A percentile compares a stretch with the other conserved stretches of the same genome.
Conservation (phyloP, 805 yeast species). For the Candida nanaspora region DNA sequence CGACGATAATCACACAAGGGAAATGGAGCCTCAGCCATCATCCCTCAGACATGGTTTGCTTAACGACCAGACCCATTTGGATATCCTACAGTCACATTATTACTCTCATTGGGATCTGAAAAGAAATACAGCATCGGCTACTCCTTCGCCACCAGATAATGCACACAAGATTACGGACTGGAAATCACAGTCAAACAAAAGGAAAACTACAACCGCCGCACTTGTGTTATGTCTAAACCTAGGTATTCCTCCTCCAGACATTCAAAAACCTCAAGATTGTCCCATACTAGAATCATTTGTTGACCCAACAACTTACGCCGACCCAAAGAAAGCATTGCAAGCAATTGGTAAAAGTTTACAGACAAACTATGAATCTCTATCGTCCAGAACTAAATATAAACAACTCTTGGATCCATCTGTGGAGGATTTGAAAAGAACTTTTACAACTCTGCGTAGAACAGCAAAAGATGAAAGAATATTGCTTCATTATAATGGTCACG, state of each 20-base stretch:
- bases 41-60: conserved; percentile 24
- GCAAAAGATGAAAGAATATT: conserved; percentile 91
- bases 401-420: conserved; percentile 92
- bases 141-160: conserved; percentile 55
- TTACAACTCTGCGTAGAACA: conserved; percentile 79
- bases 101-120: conserved; percentile 76
- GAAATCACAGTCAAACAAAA: conserved; percentile 86
- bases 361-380: conserved; percentile 80
- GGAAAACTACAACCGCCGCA: conserved; percentile 90
- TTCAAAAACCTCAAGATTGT: conserved; percentile 86
- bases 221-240: conserved; percentile 82
- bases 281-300: conserved; percentile 92
- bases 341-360: conserved; percentile 85
- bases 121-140: conserved; percentile 85
- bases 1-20: too few relatives aligned
- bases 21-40: not conserved
- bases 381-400: conserved; percentile 82
- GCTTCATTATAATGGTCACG: conserved; percentile 97
- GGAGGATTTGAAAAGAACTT: conserved; percentile 88
- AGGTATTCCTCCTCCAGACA: conserved; percentile 97
- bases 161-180: conserved; percentile 77
- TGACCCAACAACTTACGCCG: conserved; percentile 76
- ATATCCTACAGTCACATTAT: conserved; percentile 23
- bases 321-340: conserved; percentile 85
- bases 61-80: conserved; percentile 22